Conservation (phyloP, 768 basidiomycete genomes). For the Trametes meyenii region DNA sequence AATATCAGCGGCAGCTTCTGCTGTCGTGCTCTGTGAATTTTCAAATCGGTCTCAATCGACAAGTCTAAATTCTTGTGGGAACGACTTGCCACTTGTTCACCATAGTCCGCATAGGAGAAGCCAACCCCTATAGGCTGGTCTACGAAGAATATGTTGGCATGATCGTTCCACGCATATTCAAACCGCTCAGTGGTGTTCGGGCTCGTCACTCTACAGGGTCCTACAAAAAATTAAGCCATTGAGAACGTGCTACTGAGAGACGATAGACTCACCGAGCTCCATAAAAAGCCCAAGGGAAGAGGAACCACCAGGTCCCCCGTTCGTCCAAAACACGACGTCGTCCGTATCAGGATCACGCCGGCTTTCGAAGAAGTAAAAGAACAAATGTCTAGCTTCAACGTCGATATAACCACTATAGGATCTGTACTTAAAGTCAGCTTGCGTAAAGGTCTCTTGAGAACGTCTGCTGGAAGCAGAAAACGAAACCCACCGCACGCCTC, state of each 20-base stretch:
- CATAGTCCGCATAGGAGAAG: conserved; percentile 56
- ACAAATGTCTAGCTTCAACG: conserved; percentile 52
- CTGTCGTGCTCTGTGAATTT: conserved; percentile 56
- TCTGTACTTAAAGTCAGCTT: conserved; percentile 52
- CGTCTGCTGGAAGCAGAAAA: background rate
- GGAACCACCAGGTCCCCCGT: conserved; percentile 37
- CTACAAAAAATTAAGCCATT: conserved; percentile 36
- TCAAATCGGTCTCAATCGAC: background rate
- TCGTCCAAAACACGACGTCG: conserved; percentile 40
- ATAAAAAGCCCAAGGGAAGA: conserved; percentile 43
- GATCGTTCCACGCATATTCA: conserved; percentile 67
- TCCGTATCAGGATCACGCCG: conserved; percentile 37
- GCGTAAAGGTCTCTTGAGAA: too few relatives aligned
- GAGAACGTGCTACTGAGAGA: background rate
- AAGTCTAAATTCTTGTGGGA: background rate
- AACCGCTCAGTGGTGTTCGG: conserved; percentile 55
- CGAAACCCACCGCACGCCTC: conserved; percentile 33
- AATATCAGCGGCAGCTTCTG: conserved; percentile 68
- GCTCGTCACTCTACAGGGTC: conserved; percentile 69
- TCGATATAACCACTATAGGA: conserved; percentile 78
- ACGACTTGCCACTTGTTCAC: conserved; percentile 57
- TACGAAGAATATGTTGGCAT: conserved; percentile 59
- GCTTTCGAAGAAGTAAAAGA: conserved; percentile 54
- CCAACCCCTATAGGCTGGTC: conserved; percentile 44
- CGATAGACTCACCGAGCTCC: conserved; percentile 49